These are phyloP conservation scores for Pisolithus thermaeus DNA, from an alignment of 1,284 basidiomycete species.

Conservation along the genomic window DNA sequence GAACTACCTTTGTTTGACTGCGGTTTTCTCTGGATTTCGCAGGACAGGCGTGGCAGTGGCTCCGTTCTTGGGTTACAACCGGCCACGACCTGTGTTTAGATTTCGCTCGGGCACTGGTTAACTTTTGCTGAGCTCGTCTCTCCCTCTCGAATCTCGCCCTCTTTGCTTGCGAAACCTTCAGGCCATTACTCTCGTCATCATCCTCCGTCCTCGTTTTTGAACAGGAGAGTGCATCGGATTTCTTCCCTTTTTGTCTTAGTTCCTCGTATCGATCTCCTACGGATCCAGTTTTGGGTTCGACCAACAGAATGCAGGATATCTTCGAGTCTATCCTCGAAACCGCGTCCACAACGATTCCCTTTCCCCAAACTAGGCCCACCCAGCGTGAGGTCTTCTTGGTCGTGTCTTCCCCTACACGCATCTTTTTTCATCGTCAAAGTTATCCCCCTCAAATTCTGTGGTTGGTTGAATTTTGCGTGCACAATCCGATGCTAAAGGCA, in stretches of 20 bases:
- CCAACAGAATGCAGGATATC: slow-evolving; percentile 66
- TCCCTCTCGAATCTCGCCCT: slow-evolving; percentile 75
- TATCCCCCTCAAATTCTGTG: slow-evolving; percentile 92
- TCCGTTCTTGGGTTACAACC: slow-evolving; percentile 39
- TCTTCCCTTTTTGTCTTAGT: slow-evolving; percentile 62
- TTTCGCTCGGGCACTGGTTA: slow-evolving; percentile 13
- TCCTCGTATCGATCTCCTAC: slow-evolving; percentile 70
- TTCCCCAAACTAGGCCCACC: slow-evolving; percentile 53
- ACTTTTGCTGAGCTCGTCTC: slow-evolving; percentile 49
- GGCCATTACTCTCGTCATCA: too few species aligned
- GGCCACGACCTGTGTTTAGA: slow-evolving; percentile 2
- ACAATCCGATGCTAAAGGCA: slow-evolving; percentile 54
- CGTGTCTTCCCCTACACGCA: slow-evolving; percentile 66
- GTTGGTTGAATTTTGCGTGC: slow-evolving; percentile 78
- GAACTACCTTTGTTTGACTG: too few species aligned
- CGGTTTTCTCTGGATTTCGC: too few species aligned
- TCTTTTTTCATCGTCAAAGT: slow-evolving; percentile 97
- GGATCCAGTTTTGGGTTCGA: slow-evolving; percentile 38
- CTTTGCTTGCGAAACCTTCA: slow-evolving; percentile 52
- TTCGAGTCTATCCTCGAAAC: slow-evolving; percentile 79
- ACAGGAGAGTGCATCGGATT: slow-evolving; percentile 50
- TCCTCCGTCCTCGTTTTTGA: slow-evolving; percentile 38
- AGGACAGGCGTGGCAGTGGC: too few species aligned
- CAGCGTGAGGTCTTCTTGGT: slow-evolving; percentile 91
- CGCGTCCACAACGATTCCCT: slow-evolving; percentile 59